Percentiles rank a stretch among this genome's conserved stretches.
These are phyloP conservation scores for Avena eriantha DNA, from an alignment of 176 grass and related monocot species.

Conservation along the genomic window DNA sequence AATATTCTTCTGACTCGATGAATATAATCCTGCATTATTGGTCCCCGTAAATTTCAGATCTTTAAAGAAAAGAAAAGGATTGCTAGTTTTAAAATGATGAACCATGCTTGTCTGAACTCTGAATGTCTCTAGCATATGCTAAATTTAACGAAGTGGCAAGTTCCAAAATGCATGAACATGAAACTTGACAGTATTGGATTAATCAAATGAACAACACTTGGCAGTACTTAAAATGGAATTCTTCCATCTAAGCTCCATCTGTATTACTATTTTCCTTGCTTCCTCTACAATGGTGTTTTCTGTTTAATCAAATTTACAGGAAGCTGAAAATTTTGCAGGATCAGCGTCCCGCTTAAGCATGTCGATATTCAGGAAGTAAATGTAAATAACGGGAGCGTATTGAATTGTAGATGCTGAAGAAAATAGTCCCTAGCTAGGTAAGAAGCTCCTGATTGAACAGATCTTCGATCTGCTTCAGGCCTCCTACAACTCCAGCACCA, in stretches of 20 bases:
- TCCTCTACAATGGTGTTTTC: conserved; percentile 28
- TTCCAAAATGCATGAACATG: background rate
- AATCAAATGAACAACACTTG: background rate
- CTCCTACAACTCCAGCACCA: conserved; percentile 49
- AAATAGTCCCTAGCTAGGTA: background rate
- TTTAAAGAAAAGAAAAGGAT: background rate
- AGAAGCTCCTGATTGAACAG: conserved; percentile 41
- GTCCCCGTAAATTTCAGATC: background rate
- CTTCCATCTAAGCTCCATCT: conserved; percentile 45
- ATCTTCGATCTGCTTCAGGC: conserved; percentile 54
- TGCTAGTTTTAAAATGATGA: conserved; percentile 1
- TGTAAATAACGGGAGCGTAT: conserved; percentile 22
- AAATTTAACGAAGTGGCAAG: background rate
- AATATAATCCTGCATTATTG: conserved; percentile 21
- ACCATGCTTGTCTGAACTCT: conserved; percentile 4
- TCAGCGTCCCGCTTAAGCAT: background rate
- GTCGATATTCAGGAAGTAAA: conserved; percentile 10
- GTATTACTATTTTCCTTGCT: background rate
- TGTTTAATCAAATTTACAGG: background rate
- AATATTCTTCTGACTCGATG: background rate
- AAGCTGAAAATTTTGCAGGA: conserved; percentile 34
- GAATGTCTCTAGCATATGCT: conserved; percentile 15
- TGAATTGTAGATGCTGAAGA: background rate
- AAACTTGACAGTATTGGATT: background rate
- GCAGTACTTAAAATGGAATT: conserved; percentile 45